Evolutionary conservation across 2,329 filamentous ascomycete species (phyloP), one percentile per base, ranked within the genome.

Genomic region (Pseudogymnoascus sp.): DNA sequence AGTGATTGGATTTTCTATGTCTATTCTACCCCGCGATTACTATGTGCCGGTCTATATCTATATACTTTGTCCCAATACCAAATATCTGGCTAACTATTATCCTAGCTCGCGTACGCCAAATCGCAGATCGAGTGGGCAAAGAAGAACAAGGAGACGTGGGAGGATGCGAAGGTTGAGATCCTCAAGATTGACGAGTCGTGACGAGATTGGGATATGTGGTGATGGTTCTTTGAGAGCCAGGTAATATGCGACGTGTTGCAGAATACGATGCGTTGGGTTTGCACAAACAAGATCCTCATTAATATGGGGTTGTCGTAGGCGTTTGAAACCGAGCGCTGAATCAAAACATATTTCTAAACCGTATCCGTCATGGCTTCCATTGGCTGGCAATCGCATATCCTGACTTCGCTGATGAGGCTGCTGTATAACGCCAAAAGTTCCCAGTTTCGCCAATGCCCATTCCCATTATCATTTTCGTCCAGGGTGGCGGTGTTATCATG

Each of bases 111-210:
- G 64, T 90, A 90, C 73, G 88, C 88, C 10, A 84, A 83, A 72
- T 87, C 84, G 73, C 88, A 91, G 71, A 81, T 91, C 64, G 86
- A 90, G 71, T 91, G 88, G 88, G 88, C 88, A 2, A 85, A 84
- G 72, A 86, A 88, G 72, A 90, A 88, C 68, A 79, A 89, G 67
- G 86, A 88, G 67, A 86, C 86, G 2, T 91, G 88, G 88, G 85
- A 88, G 65, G 88, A 90, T 71, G 88, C 88, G 0, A 87, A 84
- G 69, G 82, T 81, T 1, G 88, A 90, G 72, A 86, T 90, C 64
- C 80, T 84, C 64, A 90, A 89, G 77, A 90, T 91, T 70, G 82
- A 83, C 62, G 71, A 75, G 65, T 73, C 68, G 66, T 77, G 65
- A 74, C 16, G 11, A 57, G 7, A 57, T 19, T 57, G 34, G 28